These are phyloP conservation scores for Warburgia ugandensis DNA, from an alignment of 164 flowering plant species.

Conservation along the genomic window DNA sequence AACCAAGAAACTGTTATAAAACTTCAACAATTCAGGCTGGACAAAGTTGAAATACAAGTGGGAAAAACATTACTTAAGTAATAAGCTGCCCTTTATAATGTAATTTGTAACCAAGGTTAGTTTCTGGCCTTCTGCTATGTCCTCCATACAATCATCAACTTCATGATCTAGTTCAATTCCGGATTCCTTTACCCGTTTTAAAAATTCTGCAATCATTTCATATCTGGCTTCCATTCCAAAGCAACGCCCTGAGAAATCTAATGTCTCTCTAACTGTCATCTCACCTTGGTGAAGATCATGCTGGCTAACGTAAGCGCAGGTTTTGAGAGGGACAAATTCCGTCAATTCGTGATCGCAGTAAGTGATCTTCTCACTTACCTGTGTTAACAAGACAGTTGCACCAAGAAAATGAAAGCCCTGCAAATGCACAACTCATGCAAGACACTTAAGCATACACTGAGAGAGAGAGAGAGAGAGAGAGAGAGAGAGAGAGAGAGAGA, in stretches of 20 bases:
- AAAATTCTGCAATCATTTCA: slow-evolving; percentile 42
- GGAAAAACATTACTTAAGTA: neutral
- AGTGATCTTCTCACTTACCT: slow-evolving; percentile 44
- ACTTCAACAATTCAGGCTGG: neutral
- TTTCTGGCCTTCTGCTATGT: slow-evolving; percentile 49
- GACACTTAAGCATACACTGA: no score
- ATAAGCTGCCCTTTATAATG: slow-evolving; percentile 43
- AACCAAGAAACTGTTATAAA: slow-evolving; percentile 39
- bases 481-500: no score
- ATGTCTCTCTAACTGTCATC: slow-evolving; percentile 57
- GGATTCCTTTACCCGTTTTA: slow-evolving; percentile 42
- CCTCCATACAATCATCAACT: slow-evolving; percentile 60
- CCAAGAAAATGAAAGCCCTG: no score
- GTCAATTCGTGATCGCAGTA: slow-evolving; percentile 50
- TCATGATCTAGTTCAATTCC: slow-evolving; percentile 62
- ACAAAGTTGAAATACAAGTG: neutral
- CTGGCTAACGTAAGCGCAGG: slow-evolving; percentile 62
- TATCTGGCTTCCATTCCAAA: slow-evolving; percentile 58
- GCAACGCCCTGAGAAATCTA: slow-evolving; percentile 61
- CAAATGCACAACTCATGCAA: no score
- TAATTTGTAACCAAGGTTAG: slow-evolving; percentile 48
- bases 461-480: no score
- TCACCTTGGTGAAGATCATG: slow-evolving; percentile 63
- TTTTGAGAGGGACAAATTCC: slow-evolving; percentile 56
- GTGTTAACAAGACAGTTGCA: slow-evolving; percentile 4